Evolutionary conservation across 305 asterid species (phyloP), one percentile per base, ranked within the genome.

Genomic region (Solanum aculeatissimum): DNA sequence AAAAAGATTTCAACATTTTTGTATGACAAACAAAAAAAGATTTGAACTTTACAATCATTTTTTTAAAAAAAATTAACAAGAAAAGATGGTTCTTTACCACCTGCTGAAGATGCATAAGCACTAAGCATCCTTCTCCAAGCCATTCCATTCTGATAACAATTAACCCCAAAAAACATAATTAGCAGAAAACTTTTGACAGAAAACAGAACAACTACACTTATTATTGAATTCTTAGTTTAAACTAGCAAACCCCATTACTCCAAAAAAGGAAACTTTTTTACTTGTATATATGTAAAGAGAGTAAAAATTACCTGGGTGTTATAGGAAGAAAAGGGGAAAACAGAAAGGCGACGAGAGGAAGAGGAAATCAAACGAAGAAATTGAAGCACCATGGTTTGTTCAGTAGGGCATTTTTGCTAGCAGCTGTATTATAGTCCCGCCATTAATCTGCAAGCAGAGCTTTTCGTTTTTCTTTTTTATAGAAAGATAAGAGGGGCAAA

Each of bases 81-180:
- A 8, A n/a, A 82, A 66, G 12, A 21, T 43, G 70, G 83, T 55
- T 12, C 40, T 62, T 55, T 79, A 71, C 65, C 71, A 89, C 94
- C 93, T 13, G 92, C 54, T 51, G 91, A 83, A 63, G 89, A 86
- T 21, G 89, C 89, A 58, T 82, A 78, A 70, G 89, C 86, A 75
- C 87, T 83, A 83, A 54, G 88, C 62, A 62, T 81, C 89, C 93
- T 91, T 86, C 87, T 86, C 92, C 92, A 87, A 84, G 71, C 83
- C 83, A 83, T 84, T 71, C 81, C 84, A 85, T 66, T 81, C 95
- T 93, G 92, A 83, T 75, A 85, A 81, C 11, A 83, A 19, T 38
- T 79, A 70, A 71, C 18, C 83, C 82, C 80, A 4, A 23, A 45
- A 71, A 18, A 45, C 15, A 74, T 8, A 29, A 47, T 74, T 14